Evolutionary conservation across 2,329 filamentous ascomycete species (phyloP).

Genomic region (Diaporthe vexans): DNA sequence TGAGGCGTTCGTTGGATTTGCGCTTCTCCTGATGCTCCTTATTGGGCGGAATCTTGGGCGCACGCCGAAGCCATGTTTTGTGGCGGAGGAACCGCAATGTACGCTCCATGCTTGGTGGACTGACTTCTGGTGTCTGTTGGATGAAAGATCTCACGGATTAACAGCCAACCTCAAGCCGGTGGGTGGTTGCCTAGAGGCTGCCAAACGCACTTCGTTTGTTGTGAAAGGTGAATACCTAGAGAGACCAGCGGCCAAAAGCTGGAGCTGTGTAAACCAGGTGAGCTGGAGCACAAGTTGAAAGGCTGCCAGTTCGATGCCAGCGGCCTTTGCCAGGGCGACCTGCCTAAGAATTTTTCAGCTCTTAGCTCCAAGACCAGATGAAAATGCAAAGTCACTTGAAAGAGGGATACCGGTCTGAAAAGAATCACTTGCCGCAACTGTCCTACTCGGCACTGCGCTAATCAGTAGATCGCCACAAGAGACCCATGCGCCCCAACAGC

Average conservation of each 20-base stretch:
- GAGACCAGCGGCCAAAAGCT: too few relatives aligned
- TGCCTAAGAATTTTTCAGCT: too few relatives aligned
- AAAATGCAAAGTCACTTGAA: too few relatives aligned
- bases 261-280: too few relatives aligned
- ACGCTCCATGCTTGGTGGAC: neutral
- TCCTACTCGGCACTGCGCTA: too few relatives aligned
- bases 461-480: too few relatives aligned
- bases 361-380: neutral
- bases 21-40: neutral
- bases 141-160: neutral
- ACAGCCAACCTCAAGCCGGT: neutral
- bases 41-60: neutral
- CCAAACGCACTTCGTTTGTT: neutral
- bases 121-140: too few relatives aligned
- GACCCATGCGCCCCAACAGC: too few relatives aligned
- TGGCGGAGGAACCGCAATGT: neutral
- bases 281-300: too few relatives aligned
- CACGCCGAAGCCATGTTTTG: neutral
- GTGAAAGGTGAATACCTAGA: neutral
- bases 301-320: neutral
- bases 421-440: too few relatives aligned
- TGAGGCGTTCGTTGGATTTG: neutral
- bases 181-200: neutral
- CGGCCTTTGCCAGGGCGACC: neutral
- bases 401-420: too few relatives aligned